Evolutionary conservation across 148 eudicot species (phyloP).

Genomic region (Rhododendron mucronatum): DNA sequence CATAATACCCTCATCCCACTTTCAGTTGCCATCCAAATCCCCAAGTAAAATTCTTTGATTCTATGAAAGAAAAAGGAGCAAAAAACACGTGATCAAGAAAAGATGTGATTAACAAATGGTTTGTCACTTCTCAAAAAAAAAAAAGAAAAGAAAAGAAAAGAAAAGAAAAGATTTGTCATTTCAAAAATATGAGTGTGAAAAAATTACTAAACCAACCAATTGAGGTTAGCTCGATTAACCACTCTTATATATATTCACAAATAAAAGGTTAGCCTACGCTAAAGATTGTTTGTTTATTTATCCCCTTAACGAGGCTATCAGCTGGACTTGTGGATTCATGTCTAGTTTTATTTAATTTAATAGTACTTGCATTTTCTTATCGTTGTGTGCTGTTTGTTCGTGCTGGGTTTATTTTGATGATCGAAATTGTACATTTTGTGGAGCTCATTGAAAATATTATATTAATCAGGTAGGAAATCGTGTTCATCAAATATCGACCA

Average conservation of each 20-base stretch:
- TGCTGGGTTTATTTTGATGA: too few relatives aligned
- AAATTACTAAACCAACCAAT: neutral
- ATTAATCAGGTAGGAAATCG: too few relatives aligned
- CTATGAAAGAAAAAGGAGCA: neutral
- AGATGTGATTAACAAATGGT: neutral
- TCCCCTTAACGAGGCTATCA: neutral
- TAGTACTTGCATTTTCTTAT: too few relatives aligned
- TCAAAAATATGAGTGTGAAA: too few relatives aligned
- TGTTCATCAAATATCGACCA: neutral
- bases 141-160: too few relatives aligned
- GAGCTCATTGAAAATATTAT: too few relatives aligned
- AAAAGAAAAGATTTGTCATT: too few relatives aligned
- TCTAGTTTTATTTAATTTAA: neutral
- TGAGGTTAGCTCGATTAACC: neutral
- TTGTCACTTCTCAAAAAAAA: too few relatives aligned
- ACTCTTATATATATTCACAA: too few relatives aligned
- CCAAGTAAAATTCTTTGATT: neutral
- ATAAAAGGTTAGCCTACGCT: neutral
- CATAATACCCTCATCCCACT: neutral
- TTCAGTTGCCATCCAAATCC: neutral
- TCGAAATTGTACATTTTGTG: too few relatives aligned
- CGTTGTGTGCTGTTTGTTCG: too few relatives aligned
- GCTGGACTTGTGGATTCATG: neutral
- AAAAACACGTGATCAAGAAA: neutral
- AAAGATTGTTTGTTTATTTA: neutral